phyloP scores from a whole-genome alignment of 306 rosid species.

The Begonia loranthoides region DNA sequence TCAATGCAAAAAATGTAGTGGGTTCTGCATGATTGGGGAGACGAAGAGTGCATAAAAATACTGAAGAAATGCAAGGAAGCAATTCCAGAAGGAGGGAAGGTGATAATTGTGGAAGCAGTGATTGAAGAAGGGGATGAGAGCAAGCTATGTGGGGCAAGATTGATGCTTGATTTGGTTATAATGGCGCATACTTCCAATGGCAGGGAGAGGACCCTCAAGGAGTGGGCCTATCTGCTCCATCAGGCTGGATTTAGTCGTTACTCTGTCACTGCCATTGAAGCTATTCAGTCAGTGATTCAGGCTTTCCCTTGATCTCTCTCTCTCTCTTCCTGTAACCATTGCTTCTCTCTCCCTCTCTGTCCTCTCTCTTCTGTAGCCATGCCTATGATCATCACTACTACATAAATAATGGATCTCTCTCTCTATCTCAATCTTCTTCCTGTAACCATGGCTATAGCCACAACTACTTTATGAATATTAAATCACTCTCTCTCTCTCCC shows the following conservation, averaged over 20 bases:
- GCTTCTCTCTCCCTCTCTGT: too few species aligned
- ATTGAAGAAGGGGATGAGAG: conserved; percentile 20
- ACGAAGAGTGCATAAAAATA: conserved; percentile 45
- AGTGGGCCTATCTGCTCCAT: conserved; percentile 41
- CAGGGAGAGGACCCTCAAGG: conserved; percentile 39
- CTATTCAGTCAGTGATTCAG: conserved; percentile 28
- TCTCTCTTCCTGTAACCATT: too few species aligned
- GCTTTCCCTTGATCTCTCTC: conserved; percentile 26
- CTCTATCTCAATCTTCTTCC: too few species aligned
- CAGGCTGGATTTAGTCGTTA: conserved; percentile 33
- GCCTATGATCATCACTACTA: not conserved
- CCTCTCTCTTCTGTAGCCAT: too few species aligned
- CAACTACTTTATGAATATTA: too few species aligned
- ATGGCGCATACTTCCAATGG: conserved; percentile 44
- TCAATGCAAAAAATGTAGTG: too few species aligned
- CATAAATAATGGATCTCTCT: too few species aligned
- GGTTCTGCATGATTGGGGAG: conserved; percentile 56
- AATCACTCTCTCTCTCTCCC: not conserved
- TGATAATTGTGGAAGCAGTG: conserved; percentile 35
- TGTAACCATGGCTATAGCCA: too few species aligned
- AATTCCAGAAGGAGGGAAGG: conserved; percentile 31
- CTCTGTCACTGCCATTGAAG: conserved; percentile 21
- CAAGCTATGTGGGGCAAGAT: conserved; percentile 20
- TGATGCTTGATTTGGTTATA: conserved; percentile 49
- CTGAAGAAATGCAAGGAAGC: conserved; percentile 39